These are phyloP conservation scores for Colletotrichum agaves DNA, from an alignment of 2,329 filamentous ascomycete species.

Conservation along the genomic window DNA sequence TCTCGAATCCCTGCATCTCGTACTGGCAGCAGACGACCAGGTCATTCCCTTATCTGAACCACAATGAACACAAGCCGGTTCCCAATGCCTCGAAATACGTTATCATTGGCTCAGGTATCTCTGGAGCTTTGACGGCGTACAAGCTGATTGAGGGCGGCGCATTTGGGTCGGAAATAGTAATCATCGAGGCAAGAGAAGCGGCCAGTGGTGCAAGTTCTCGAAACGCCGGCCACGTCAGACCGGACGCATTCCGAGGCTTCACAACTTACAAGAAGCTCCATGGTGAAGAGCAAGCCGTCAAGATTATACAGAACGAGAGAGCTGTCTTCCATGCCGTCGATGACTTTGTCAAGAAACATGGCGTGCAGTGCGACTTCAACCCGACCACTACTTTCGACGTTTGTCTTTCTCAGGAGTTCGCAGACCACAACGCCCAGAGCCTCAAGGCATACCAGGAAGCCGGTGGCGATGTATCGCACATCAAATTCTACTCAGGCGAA, in stretches of 20 bases:
- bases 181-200: constrained; percentile 57
- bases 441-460: constrained; percentile 1
- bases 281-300: background rate
- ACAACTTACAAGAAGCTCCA: constrained; percentile 12
- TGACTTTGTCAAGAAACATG: constrained; percentile 53
- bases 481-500: constrained; percentile 42
- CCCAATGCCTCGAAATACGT: constrained; percentile 48
- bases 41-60: constrained; percentile 52
- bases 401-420: constrained; percentile 59
- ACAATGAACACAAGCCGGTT: constrained; percentile 46
- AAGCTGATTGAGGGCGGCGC: constrained; percentile 49
- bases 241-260: constrained; percentile 60
- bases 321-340: constrained; percentile 48
- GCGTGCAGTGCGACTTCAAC: constrained; percentile 58
- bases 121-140: constrained; percentile 53
- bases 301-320: constrained; percentile 9
- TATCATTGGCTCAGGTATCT: constrained; percentile 55
- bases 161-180: constrained; percentile 47
- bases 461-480: constrained; percentile 13
- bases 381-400: constrained; percentile 59
- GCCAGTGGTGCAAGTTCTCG: constrained; percentile 55
- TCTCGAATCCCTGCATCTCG: constrained; percentile 16
- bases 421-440: constrained; percentile 42
- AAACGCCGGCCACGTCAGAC: constrained; percentile 57
- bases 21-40: constrained; percentile 56